These are phyloP conservation scores for Trichaptum fuscoviolaceum DNA, from an alignment of 768 basidiomycete species.

Conservation along the genomic window DNA sequence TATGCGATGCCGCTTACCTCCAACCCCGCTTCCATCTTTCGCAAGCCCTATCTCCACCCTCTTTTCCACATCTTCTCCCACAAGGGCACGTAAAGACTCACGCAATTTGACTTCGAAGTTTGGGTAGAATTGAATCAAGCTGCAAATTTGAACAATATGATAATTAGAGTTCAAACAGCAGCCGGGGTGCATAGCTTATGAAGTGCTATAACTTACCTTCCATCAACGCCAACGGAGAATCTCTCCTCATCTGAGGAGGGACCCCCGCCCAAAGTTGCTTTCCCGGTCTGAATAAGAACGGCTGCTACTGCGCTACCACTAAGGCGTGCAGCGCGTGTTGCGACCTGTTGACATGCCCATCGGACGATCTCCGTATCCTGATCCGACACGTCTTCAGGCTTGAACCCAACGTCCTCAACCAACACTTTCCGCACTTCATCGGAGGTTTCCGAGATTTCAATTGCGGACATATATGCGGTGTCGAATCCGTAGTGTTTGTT, in stretches of 20 bases:
- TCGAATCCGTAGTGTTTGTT: slow-evolving; percentile 95
- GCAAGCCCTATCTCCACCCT: slow-evolving; percentile 85
- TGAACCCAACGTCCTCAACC: slow-evolving; percentile 55
- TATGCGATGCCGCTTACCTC: slow-evolving; percentile 56
- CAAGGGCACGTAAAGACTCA: slow-evolving; percentile 64
- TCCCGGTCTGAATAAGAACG: slow-evolving; percentile 75
- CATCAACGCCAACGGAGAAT: slow-evolving; percentile 87
- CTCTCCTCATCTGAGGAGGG: slow-evolving; percentile 38
- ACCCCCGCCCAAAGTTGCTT: slow-evolving; percentile 47
- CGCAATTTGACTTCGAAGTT: slow-evolving; percentile 72
- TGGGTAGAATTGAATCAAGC: slow-evolving; percentile 91
- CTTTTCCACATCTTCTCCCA: slow-evolving; percentile 78
- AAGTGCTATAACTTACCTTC: slow-evolving; percentile 50
- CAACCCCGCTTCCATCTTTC: slow-evolving; percentile 96
- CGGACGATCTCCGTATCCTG: slow-evolving; percentile 62
- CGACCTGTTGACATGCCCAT: slow-evolving; percentile 75
- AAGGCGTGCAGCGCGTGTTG: slow-evolving; percentile 73
- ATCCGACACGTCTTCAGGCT: slow-evolving; percentile 43
- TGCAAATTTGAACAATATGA: slow-evolving; percentile 24
- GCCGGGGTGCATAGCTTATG: slow-evolving; percentile 7
- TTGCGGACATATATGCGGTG: slow-evolving; percentile 83
- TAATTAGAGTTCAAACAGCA: background rate
- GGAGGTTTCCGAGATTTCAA: slow-evolving; percentile 60
- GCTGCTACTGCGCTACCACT: slow-evolving; percentile 87
- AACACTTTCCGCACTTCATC: slow-evolving; percentile 57